phyloP scores from a whole-genome alignment of 2,329 filamentous ascomycete species.

The Verruconis gallopava region DNA sequence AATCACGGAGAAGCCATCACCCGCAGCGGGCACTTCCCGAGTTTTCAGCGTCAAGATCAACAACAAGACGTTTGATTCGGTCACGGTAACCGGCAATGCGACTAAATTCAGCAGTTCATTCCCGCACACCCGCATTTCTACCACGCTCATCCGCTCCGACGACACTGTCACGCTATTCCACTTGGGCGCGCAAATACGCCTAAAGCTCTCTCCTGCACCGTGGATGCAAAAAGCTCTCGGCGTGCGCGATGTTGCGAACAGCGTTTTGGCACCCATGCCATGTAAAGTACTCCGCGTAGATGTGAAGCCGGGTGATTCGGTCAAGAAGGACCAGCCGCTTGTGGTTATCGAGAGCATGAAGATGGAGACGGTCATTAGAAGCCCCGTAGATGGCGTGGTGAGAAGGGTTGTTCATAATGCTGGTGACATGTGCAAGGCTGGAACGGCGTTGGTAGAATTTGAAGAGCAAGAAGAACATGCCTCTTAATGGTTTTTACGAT shows the following conservation, averaged over 20 bases:
- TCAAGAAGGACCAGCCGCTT: slow-evolving; percentile 74
- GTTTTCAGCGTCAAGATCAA: slow-evolving; percentile 38
- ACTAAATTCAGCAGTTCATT: slow-evolving; percentile 58
- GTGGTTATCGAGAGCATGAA: slow-evolving; percentile 54
- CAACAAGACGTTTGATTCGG: slow-evolving; percentile 32
- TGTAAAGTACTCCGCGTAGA: slow-evolving; percentile 91
- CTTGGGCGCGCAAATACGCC: slow-evolving; percentile 43
- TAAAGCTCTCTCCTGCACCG: slow-evolving; percentile 45
- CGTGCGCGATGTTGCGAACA: slow-evolving; percentile 65
- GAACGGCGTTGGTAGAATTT: slow-evolving; percentile 34
- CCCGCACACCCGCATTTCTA: slow-evolving; percentile 63
- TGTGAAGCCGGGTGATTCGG: slow-evolving; percentile 65
- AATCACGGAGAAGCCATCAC: slow-evolving; percentile 29
- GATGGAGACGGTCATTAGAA: slow-evolving; percentile 43
- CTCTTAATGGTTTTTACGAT: too few relatives aligned
- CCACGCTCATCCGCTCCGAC: slow-evolving; percentile 51
- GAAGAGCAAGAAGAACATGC: slow-evolving; percentile 18
- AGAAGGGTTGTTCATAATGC: slow-evolving; percentile 35
- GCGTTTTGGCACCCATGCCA: slow-evolving; percentile 87
- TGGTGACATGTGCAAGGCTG: slow-evolving; percentile 34
- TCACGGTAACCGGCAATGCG: slow-evolving; percentile 39
- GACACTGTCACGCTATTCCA: slow-evolving; percentile 67
- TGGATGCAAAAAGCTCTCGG: slow-evolving; percentile 87
- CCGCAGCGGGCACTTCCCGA: slow-evolving; percentile 29
- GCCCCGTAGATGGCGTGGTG: slow-evolving; percentile 35